Evolutionary conservation across 2,329 filamentous ascomycete genomes (phyloP).

Genomic region (Lanzia echinophila): DNA sequence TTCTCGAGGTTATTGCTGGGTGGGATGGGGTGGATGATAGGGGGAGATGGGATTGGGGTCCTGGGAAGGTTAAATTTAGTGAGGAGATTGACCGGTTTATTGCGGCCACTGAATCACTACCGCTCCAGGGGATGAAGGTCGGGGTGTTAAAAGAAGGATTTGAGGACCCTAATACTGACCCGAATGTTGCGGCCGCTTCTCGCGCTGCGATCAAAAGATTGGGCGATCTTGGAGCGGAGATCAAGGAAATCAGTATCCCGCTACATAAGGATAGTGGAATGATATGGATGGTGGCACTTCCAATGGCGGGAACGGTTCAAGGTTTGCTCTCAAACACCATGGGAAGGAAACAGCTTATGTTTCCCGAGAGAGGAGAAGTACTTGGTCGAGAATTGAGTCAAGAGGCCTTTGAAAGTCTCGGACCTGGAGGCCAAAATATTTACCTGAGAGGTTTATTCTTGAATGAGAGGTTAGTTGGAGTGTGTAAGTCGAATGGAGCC

Average conservation of each 20-base stretch:
- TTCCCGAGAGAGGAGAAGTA: slow-evolving; percentile 12
- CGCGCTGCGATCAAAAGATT: slow-evolving; percentile 37
- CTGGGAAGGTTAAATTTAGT: slow-evolving; percentile 17
- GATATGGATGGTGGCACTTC: slow-evolving; percentile 45
- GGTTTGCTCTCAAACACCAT: slow-evolving; percentile 38
- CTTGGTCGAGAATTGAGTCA: slow-evolving; percentile 44
- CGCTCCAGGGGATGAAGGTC: slow-evolving; percentile 33
- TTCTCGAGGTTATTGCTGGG: slow-evolving; percentile 41
- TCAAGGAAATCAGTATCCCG: slow-evolving; percentile 46
- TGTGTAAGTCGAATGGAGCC: too few relatives aligned
- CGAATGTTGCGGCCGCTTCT: slow-evolving; percentile 33
- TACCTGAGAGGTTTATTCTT: slow-evolving; percentile 46
- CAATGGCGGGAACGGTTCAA: slow-evolving; percentile 37
- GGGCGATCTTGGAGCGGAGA: slow-evolving; percentile 39
- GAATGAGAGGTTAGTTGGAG: slow-evolving; percentile 19
- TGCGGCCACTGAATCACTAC: slow-evolving; percentile 4
- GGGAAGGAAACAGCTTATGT: slow-evolving; percentile 40
- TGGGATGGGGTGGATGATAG: slow-evolving; percentile 44
- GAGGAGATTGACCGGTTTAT: slow-evolving; percentile 12
- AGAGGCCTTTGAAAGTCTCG: slow-evolving; percentile 43
- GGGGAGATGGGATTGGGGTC: slow-evolving; percentile 28
- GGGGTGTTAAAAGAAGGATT: slow-evolving; percentile 42
- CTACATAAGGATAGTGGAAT: slow-evolving; percentile 40
- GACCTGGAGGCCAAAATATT: slow-evolving; percentile 48
- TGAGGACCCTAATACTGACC: slow-evolving; percentile 36